Percentiles rank a stretch among this genome's conserved stretches.
Conservation (phyloP, 2,329 filamentous ascomycete genomes). For the Penicillium nordicum region DNA sequence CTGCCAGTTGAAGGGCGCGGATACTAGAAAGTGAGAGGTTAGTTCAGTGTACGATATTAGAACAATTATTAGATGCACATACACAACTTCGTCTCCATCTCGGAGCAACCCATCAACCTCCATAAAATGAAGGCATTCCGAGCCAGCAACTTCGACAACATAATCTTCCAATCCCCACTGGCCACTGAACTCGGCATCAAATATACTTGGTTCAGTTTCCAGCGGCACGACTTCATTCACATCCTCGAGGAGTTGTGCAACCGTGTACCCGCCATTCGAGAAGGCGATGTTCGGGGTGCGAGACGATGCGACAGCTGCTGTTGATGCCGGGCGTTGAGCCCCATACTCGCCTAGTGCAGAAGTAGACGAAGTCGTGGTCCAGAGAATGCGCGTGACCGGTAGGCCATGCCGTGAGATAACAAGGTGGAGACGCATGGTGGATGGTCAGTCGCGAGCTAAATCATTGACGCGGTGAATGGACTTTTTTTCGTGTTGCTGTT, state of each 20-base stretch:
- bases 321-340: slow-evolving; percentile 22
- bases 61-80: slow-evolving; percentile 35
- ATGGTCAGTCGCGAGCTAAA: slow-evolving; percentile 13
- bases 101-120: slow-evolving; percentile 66
- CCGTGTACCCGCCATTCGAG: slow-evolving; percentile 58
- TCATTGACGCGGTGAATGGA: slow-evolving; percentile 13
- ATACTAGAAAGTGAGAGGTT: slow-evolving; percentile 53
- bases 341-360: slow-evolving; percentile 15
- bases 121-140: slow-evolving; percentile 86
- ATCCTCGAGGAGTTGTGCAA: slow-evolving; percentile 72
- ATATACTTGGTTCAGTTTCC: slow-evolving; percentile 55
- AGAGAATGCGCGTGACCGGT: slow-evolving; percentile 69
- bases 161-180: slow-evolving; percentile 91
- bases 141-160: slow-evolving; percentile 74
- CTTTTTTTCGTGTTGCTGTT: not conserved
- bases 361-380: slow-evolving; percentile 55
- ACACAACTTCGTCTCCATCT: slow-evolving; percentile 81
- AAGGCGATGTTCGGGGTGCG: slow-evolving; percentile 36
- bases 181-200: slow-evolving; percentile 35
- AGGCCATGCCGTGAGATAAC: slow-evolving; percentile 69
- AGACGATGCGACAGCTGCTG: slow-evolving; percentile 35
- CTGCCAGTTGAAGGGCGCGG: slow-evolving; percentile 70
- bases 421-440: slow-evolving; percentile 67
- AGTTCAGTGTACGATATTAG: not conserved
- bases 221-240: slow-evolving; percentile 79